These are phyloP conservation scores for Beauveria asiatica DNA, from an alignment of 2,329 filamentous ascomycete species.

Conservation along the genomic window DNA sequence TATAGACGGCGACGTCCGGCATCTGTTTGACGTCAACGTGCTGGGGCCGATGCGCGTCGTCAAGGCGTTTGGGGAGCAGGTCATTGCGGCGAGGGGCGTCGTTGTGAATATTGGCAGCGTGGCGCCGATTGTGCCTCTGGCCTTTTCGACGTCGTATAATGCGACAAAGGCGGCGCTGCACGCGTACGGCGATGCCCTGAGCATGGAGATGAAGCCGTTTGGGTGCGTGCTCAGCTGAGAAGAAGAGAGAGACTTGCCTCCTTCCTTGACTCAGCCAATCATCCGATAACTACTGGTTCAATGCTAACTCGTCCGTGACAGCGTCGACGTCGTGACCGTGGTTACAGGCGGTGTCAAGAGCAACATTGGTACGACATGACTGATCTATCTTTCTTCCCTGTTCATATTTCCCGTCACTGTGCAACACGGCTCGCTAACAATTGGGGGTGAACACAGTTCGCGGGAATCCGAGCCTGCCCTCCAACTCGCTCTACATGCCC, in stretches of 20 bases:
- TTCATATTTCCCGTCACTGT: background rate
- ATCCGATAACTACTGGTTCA: background rate
- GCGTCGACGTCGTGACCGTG: conserved; percentile 14
- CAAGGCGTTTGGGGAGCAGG: conserved; percentile 14
- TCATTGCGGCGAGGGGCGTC: conserved; percentile 17
- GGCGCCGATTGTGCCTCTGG: conserved; percentile 16
- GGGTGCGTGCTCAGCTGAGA: conserved; percentile 12
- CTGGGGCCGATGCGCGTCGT: conserved; percentile 16
- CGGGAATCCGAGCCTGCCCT: conserved; percentile 11
- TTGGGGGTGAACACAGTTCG: conserved; percentile 3
- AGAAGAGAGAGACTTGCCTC: too few relatives aligned
- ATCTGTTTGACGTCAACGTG: conserved; percentile 11
- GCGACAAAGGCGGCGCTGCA: conserved; percentile 18
- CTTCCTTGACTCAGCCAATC: too few relatives aligned
- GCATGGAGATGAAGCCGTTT: conserved; percentile 18
- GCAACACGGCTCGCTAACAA: background rate
- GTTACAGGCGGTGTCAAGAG: conserved; percentile 14
- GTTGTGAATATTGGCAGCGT: conserved; percentile 20
- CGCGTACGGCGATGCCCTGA: conserved; percentile 15
- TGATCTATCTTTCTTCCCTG: background rate
- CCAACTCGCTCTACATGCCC: conserved; percentile 10
- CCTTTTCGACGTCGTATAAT: conserved; percentile 17
- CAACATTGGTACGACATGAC: conserved; percentile 12
- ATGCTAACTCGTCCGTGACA: conserved; percentile 1
- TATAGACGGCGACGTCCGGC: conserved; percentile 8